Conservation (phyloP, 805 yeast genomes). For the Saccharomycopsis sp. region DNA sequence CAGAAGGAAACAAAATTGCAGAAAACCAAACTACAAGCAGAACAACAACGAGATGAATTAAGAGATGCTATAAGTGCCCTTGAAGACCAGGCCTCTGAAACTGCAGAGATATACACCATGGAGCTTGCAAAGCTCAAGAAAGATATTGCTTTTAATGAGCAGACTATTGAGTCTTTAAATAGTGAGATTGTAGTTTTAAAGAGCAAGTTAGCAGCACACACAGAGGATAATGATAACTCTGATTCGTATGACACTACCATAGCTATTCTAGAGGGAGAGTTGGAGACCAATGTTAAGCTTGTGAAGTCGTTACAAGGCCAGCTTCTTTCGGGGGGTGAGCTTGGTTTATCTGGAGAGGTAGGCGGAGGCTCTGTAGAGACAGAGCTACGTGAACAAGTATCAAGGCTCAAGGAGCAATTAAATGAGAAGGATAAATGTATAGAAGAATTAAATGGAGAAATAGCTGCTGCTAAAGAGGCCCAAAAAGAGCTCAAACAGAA, state of each 20-base stretch:
- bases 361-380: not conserved
- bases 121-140: conserved; percentile 32
- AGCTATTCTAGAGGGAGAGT: not conserved
- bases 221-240: not conserved
- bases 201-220: not conserved
- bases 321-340: not conserved
- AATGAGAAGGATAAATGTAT: not conserved
- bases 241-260: not conserved
- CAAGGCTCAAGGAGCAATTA: not conserved
- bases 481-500: not conserved
- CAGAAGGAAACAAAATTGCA: conserved; percentile 41
- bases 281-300: not conserved
- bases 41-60: conserved; percentile 51
- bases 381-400: not conserved
- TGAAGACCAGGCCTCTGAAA: conserved; percentile 49
- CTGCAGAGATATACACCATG: conserved; percentile 41
- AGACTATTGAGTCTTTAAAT: not conserved
- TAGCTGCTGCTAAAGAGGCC: conserved; percentile 16
- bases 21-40: conserved; percentile 43
- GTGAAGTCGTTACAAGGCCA: not conserved
- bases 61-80: conserved; percentile 51
- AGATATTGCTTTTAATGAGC: not conserved
- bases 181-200: not conserved
- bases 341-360: not conserved
- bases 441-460: conserved; percentile 17